Percentiles rank a stretch among this genome's conserved stretches.
phyloP scores from a whole-genome alignment of 2,329 filamentous ascomycete species.

The Colletotrichum ledebouriae region DNA sequence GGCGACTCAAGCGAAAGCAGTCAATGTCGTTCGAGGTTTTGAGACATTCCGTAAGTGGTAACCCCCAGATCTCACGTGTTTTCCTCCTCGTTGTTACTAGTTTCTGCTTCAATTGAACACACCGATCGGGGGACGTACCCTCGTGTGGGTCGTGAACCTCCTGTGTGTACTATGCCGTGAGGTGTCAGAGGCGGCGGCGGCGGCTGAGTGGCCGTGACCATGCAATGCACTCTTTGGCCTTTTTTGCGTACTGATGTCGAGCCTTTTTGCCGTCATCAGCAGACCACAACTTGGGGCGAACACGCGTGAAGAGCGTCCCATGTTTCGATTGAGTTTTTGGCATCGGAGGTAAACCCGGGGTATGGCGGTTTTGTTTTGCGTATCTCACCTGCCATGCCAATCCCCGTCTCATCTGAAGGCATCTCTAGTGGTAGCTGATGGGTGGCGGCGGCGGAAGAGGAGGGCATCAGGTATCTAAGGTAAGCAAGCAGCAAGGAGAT shows the following conservation, averaged over 20 bases:
- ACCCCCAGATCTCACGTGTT: constrained; percentile 29
- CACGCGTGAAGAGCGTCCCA: constrained; percentile 26
- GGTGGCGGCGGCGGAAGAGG: too few relatives aligned
- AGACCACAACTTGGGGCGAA: constrained; percentile 14
- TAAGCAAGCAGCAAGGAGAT: background rate
- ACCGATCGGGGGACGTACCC: constrained; percentile 24
- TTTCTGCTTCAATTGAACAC: constrained; percentile 10
- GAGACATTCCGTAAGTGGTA: constrained; percentile 18
- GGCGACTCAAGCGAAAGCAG: background rate
- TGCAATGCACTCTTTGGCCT: constrained; percentile 20
- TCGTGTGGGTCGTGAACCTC: background rate
- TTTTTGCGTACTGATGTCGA: constrained; percentile 8
- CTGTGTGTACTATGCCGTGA: too few relatives aligned
- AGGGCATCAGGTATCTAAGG: too few relatives aligned
- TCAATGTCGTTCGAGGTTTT: constrained; percentile 14
- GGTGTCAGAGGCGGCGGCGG: background rate
- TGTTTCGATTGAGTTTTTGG: constrained; percentile 33
- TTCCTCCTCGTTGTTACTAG: constrained; percentile 19
- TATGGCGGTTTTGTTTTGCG: background rate
- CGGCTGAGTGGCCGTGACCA: constrained; percentile 6
- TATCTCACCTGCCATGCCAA: constrained; percentile 2
- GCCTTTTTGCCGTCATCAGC: constrained; percentile 25
- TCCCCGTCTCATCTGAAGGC: constrained; percentile 5
- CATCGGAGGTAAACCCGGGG: constrained; percentile 16
- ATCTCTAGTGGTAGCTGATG: too few relatives aligned